A percentile compares a stretch with the other conserved stretches of the same genome.
phyloP scores from a whole-genome alignment of 495 filamentous ascomycete species.

The Talaromyces ruber region DNA sequence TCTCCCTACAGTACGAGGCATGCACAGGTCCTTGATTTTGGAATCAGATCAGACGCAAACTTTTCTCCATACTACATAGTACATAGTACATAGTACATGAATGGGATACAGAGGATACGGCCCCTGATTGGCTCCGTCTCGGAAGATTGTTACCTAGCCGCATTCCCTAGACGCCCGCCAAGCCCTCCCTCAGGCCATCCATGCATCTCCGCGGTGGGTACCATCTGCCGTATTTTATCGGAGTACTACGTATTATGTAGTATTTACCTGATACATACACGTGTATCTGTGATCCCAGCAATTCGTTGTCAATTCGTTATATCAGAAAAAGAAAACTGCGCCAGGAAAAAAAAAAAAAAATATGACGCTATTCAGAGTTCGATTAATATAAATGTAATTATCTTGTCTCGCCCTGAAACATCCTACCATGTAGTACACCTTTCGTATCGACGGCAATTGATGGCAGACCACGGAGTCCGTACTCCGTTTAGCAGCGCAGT shows the following conservation, averaged over 20 bases:
- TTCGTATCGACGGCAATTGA: neutral
- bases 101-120: neutral
- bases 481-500: neutral
- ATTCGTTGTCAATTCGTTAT: no score
- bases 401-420: neutral
- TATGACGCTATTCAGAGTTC: neutral
- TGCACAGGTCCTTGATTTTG: neutral
- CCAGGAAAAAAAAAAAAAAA: neutral
- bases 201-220: neutral
- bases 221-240: neutral
- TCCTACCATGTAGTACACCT: neutral
- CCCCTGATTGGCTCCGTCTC: neutral
- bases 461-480: neutral
- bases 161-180: neutral
- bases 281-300: neutral
- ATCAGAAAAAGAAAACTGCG: neutral
- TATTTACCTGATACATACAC: neutral
- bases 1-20: neutral
- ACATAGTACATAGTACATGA: neutral
- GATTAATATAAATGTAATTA: neutral
- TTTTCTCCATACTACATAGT: neutral
- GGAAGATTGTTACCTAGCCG: slow-evolving; percentile 1
- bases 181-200: neutral
- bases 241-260: no score
- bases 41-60: neutral